Percentiles rank a stretch among this genome's conserved stretches.
These are phyloP conservation scores for Colletotrichum somersetense DNA, from an alignment of 2,329 filamentous ascomycete genomes.

Conservation along the genomic window DNA sequence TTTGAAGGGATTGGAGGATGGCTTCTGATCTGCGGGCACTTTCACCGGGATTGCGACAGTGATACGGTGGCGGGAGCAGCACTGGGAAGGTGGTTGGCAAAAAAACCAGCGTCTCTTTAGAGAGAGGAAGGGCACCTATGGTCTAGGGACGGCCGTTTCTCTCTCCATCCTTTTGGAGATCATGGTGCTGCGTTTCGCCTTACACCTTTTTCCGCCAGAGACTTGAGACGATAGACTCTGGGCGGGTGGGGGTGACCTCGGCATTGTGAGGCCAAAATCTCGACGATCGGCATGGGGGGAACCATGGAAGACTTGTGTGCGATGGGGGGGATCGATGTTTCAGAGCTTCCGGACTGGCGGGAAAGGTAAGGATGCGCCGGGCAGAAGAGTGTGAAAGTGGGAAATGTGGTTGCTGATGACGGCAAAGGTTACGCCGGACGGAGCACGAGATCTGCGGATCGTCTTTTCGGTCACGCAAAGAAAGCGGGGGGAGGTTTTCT, in stretches of 20 bases:
- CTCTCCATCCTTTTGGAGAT: not conserved
- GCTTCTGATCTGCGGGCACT: slow-evolving; percentile 14
- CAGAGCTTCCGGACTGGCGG: not conserved
- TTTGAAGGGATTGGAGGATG: not conserved
- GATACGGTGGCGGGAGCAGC: slow-evolving; percentile 5
- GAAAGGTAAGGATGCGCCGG: slow-evolving; percentile 13
- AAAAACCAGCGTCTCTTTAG: not conserved
- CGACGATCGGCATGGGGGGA: slow-evolving; percentile 8
- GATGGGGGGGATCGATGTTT: slow-evolving; percentile 9
- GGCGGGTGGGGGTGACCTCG: slow-evolving; percentile 13
- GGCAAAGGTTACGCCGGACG: not conserved
- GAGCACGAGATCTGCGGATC: slow-evolving; percentile 13
- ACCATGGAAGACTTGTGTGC: not conserved
- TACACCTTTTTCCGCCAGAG: not conserved
- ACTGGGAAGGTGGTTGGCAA: slow-evolving; percentile 11
- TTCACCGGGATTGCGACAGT: slow-evolving; percentile 13
- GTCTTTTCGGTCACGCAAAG: not conserved
- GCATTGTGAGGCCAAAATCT: not conserved
- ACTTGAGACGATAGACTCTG: not conserved
- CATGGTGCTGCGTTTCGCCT: not conserved
- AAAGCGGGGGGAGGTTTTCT: slow-evolving; percentile 8
- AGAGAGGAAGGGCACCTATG: not conserved
- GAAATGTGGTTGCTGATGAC: not conserved
- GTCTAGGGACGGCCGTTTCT: slow-evolving; percentile 4
- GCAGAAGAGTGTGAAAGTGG: not conserved